Conservation (phyloP, 1,284 basidiomycete species). For the Athelia psychrophila region DNA sequence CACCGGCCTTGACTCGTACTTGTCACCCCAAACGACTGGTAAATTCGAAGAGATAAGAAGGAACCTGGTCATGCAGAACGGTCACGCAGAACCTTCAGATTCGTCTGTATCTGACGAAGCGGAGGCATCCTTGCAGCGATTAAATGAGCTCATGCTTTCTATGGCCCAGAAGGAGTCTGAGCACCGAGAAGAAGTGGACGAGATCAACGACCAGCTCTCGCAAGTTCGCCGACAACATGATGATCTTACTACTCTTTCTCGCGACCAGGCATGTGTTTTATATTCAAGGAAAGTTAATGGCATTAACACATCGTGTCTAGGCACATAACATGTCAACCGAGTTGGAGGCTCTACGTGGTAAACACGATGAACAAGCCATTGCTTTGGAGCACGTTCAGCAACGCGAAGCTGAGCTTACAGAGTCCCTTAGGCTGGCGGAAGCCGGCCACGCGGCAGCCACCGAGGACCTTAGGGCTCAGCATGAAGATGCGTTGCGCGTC, state of each 20-base stretch:
- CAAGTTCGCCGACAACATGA: conserved; percentile 76
- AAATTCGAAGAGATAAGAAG: conserved; percentile 70
- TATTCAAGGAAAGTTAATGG: too few species aligned
- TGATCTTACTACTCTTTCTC: conserved; percentile 72
- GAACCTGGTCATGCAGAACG: conserved; percentile 52
- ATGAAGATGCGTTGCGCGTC: conserved; percentile 48
- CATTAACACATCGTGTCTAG: conserved; percentile 32
- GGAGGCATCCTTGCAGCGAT: conserved; percentile 67
- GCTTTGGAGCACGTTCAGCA: conserved; percentile 53
- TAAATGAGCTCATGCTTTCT: conserved; percentile 90
- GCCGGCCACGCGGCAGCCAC: conserved; percentile 44
- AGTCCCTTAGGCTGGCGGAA: conserved; percentile 47
- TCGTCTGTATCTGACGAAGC: conserved; percentile 43
- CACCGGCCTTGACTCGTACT: conserved; percentile 29
- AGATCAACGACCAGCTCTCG: conserved; percentile 64
- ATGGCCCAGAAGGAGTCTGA: conserved; percentile 94
- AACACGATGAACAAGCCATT: conserved; percentile 51
- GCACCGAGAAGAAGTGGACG: conserved; percentile 75
- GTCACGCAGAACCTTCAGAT: conserved; percentile 26
- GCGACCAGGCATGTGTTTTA: conserved; percentile 75
- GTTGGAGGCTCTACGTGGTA: conserved; percentile 67
- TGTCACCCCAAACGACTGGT: conserved; percentile 68
- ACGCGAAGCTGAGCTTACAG: conserved; percentile 54
- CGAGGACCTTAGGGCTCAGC: conserved; percentile 47
- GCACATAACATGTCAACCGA: conserved; percentile 84